phyloP scores from a whole-genome alignment of 257 asterid genomes.

The Lantana camara region DNA sequence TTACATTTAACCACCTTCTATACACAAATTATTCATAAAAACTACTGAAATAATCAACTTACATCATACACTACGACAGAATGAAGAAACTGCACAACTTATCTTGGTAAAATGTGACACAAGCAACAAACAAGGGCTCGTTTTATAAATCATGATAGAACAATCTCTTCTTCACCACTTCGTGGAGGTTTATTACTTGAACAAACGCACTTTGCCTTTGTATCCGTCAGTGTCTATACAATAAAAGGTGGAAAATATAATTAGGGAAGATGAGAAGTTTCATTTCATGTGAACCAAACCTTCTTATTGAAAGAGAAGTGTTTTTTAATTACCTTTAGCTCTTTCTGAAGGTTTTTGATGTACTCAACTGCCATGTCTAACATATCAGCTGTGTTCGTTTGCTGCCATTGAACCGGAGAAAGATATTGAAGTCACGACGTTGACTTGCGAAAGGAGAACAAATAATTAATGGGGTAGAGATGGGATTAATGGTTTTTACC shows the following conservation, averaged over 20 bases:
- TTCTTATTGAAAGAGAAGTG: slow-evolving; percentile 21
- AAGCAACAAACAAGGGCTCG: too few species aligned
- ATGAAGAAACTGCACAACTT: not conserved
- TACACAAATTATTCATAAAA: slow-evolving; percentile 32
- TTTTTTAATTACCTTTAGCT: slow-evolving; percentile 46
- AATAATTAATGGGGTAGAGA: not conserved
- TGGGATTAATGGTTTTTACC: slow-evolving; percentile 44
- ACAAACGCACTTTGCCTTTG: slow-evolving; percentile 47
- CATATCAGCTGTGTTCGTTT: slow-evolving; percentile 70
- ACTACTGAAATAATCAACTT: slow-evolving; percentile 22
- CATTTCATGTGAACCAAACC: slow-evolving; percentile 22
- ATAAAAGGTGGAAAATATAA: slow-evolving; percentile 1
- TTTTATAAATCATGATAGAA: too few species aligned
- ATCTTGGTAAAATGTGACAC: not conserved
- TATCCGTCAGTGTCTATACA: slow-evolving; percentile 42
- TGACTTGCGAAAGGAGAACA: not conserved
- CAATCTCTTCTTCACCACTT: slow-evolving; percentile 8
- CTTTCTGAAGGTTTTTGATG: slow-evolving; percentile 60
- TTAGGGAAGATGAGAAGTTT: slow-evolving; percentile 27
- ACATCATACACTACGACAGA: slow-evolving; percentile 4
- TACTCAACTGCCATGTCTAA: slow-evolving; percentile 60
- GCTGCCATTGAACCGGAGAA: slow-evolving; percentile 39
- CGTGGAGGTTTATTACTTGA: slow-evolving; percentile 31
- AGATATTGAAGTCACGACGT: not conserved
- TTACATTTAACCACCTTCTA: slow-evolving; percentile 5